phyloP scores from a whole-genome alignment of 2,329 filamentous ascomycete species.

The Penicillium oxalicum region DNA sequence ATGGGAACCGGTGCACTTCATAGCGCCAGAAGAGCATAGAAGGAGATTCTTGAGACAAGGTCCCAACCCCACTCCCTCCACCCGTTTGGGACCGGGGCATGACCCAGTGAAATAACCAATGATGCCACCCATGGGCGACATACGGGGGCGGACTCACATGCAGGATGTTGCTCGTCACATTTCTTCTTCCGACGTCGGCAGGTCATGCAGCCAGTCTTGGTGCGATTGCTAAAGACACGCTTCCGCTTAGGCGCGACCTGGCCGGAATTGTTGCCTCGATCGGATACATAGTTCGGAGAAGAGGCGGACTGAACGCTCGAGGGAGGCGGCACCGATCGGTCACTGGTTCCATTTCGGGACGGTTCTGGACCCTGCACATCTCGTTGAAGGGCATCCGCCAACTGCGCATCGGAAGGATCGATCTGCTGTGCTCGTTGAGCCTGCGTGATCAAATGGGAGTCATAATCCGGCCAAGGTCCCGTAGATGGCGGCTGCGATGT shows the following conservation, averaged over 20 bases:
- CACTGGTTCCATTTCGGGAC: slow-evolving; percentile 26
- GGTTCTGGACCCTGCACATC: slow-evolving; percentile 42
- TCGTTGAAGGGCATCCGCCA: slow-evolving; percentile 49
- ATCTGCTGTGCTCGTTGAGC: slow-evolving; percentile 43
- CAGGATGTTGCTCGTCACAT: slow-evolving; percentile 88
- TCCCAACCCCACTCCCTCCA: no score
- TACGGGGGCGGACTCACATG: slow-evolving; percentile 58
- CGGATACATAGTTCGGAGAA: slow-evolving; percentile 28
- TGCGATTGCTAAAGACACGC: slow-evolving; percentile 77
- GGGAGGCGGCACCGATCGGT: slow-evolving; percentile 32
- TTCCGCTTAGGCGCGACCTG: slow-evolving; percentile 43
- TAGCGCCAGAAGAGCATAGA: no score
- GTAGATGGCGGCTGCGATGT: slow-evolving; percentile 24
- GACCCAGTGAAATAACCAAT: no score
- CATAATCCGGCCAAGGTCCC: slow-evolving; percentile 36
- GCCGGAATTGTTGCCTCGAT: slow-evolving; percentile 30
- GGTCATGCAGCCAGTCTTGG: slow-evolving; percentile 92
- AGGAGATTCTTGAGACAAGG: no score
- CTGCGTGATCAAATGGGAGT: slow-evolving; percentile 40
- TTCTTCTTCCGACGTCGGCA: slow-evolving; percentile 94
- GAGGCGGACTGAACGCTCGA: slow-evolving; percentile 32
- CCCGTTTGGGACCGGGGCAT: no score
- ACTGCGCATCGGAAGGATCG: slow-evolving; percentile 45
- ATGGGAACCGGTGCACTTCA: no score
- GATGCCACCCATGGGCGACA: no score